phyloP scores from a whole-genome alignment of 352 stramenopile genomes.

The Bremia lactucae region DNA sequence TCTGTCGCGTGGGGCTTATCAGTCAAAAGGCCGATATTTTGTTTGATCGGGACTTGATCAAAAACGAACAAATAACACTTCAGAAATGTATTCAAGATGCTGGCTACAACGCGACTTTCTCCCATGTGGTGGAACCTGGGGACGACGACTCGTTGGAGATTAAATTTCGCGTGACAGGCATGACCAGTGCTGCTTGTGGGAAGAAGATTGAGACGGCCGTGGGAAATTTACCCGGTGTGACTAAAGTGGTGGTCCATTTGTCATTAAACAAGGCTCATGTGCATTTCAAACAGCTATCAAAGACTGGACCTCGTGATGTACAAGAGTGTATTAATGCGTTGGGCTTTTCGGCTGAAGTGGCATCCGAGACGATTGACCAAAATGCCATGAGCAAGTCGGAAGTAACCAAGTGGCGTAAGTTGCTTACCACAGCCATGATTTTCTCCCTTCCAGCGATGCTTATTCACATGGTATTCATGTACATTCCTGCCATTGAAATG shows the following conservation, averaged over 20 bases:
- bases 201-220: conserved; percentile 59
- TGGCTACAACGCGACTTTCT: conserved; percentile 72
- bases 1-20: conserved; percentile 77
- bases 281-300: conserved; percentile 68
- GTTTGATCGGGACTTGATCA: conserved; percentile 67
- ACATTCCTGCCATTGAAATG: conserved; percentile 53
- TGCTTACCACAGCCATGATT: conserved; percentile 63
- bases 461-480: conserved; percentile 82
- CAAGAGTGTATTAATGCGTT: conserved; percentile 57
- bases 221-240: conserved; percentile 53
- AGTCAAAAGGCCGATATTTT: conserved; percentile 78
- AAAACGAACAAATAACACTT: conserved; percentile 33
- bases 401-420: conserved; percentile 59
- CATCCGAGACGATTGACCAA: conserved; percentile 43
- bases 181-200: conserved; percentile 54
- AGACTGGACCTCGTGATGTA: conserved; percentile 57
- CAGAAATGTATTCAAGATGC: conserved; percentile 59
- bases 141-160: conserved; percentile 73
- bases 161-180: conserved; percentile 64
- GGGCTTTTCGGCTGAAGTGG: conserved; percentile 51
- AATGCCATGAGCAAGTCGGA: conserved; percentile 59
- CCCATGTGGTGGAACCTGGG: conserved; percentile 60
- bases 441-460: conserved; percentile 80
- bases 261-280: conserved; percentile 61
- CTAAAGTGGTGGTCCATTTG: conserved; percentile 55